These are phyloP conservation scores for Yamadazyma sp. DNA, from an alignment of 805 yeast species.

Conservation along the genomic window DNA sequence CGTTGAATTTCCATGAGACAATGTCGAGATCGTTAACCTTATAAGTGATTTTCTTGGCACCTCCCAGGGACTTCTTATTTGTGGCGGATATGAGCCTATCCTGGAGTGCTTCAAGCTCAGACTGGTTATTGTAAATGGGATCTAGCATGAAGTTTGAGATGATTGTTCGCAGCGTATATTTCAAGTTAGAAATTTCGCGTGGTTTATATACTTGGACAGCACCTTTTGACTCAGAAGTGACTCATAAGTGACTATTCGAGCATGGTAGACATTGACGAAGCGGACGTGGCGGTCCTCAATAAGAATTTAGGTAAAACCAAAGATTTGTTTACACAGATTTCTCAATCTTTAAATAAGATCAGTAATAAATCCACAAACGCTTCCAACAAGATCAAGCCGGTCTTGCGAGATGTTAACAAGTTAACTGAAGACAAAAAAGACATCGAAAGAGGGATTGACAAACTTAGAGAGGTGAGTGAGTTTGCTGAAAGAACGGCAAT, in stretches of 20 bases:
- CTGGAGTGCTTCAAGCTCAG: constrained; percentile 21
- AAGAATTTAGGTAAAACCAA: constrained; percentile 65
- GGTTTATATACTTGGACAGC: not conserved
- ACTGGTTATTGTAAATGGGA: constrained; percentile 13
- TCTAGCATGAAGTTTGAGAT: constrained; percentile 4
- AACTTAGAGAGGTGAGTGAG: constrained; percentile 49
- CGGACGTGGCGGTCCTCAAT: constrained; percentile 79
- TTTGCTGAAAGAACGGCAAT: constrained; percentile 46
- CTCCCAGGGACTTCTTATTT: constrained; percentile 22
- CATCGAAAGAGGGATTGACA: constrained; percentile 55
- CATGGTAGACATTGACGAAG: constrained; percentile 64
- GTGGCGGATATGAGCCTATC: constrained; percentile 20
- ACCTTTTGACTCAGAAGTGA: constrained; percentile 1
- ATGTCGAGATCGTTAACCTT: constrained; percentile 7
- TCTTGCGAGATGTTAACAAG: constrained; percentile 59
- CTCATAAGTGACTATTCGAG: constrained; percentile 1
- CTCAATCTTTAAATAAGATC: constrained; percentile 54
- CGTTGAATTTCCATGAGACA: constrained; percentile 78
- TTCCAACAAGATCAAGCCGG: constrained; percentile 66
- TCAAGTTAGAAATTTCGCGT: too few species aligned
- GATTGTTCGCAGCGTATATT: not conserved
- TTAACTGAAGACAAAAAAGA: constrained; percentile 56
- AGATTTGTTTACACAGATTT: constrained; percentile 53
- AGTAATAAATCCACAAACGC: constrained; percentile 55
- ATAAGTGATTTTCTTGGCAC: constrained; percentile 16